Percentiles rank a stretch among this genome's conserved stretches.
phyloP scores from a whole-genome alignment of 2,329 filamentous ascomycete genomes.

The Rosellinia necatrix region DNA sequence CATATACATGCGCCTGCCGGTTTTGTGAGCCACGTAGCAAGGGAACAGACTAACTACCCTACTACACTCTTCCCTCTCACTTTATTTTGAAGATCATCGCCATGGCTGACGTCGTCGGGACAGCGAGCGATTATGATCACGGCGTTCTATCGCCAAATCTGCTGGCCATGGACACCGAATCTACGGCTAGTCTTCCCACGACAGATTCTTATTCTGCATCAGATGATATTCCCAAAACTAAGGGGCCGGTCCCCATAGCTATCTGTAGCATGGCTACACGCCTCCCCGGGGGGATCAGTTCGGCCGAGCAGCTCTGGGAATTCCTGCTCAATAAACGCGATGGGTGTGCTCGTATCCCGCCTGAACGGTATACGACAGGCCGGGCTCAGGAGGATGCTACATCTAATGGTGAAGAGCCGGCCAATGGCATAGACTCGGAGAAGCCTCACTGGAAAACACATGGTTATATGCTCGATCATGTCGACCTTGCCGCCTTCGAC shows the following conservation, averaged over 20 bases:
- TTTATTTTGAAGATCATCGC: neutral
- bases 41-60: neutral
- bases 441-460: conserved; percentile 8
- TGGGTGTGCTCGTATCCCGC: conserved; percentile 5
- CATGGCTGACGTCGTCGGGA: neutral
- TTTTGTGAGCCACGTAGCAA: neutral
- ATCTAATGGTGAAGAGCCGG: neutral
- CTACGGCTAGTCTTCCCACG: neutral
- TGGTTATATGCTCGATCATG: conserved; percentile 13
- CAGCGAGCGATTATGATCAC: neutral
- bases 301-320: conserved; percentile 15
- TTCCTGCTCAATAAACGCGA: conserved; percentile 24
- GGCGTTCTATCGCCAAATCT: neutral
- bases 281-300: conserved; percentile 20
- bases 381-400: neutral
- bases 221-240: neutral
- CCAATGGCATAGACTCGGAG: neutral
- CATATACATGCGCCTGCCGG: neutral
- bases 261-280: conserved; percentile 26
- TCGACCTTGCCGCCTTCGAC: conserved; percentile 22
- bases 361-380: neutral
- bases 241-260: conserved; percentile 14
- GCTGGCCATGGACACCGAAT: neutral
- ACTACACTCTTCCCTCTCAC: neutral
- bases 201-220: neutral